These are phyloP conservation scores for Cryptococcus sp. DNA, from an alignment of 1,284 basidiomycete species.

Conservation along the genomic window DNA sequence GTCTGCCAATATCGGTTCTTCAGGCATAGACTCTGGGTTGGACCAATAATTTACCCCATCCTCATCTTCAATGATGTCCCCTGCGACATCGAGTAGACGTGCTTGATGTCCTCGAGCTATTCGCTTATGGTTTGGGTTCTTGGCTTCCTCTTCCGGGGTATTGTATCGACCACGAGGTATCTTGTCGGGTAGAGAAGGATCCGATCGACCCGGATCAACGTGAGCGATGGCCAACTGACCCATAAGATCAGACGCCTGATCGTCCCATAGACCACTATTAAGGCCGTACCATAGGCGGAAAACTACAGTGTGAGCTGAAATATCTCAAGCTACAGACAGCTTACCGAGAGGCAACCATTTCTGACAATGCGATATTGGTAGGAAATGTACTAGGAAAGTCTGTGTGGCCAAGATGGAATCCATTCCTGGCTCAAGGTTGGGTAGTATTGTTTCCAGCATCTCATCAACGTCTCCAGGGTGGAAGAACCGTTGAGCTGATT, in stretches of 20 bases:
- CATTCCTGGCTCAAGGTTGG: constrained; percentile 67
- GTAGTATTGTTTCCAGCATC: constrained; percentile 69
- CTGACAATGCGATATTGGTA: constrained; percentile 72
- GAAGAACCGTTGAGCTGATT: constrained; percentile 79
- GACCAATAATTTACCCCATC: constrained; percentile 53
- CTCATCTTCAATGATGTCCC: constrained; percentile 49
- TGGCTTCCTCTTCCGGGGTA: constrained; percentile 33
- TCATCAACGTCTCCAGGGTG: constrained; percentile 80
- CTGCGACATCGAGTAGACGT: constrained; percentile 31
- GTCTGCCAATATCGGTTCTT: constrained; percentile 60
- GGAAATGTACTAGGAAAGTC: constrained; percentile 73
- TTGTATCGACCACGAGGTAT: constrained; percentile 52
- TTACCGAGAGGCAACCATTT: constrained; percentile 66
- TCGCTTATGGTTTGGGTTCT: constrained; percentile 25
- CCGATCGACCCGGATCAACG: constrained; percentile 65
- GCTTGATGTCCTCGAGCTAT: constrained; percentile 23
- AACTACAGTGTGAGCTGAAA: constrained; percentile 38
- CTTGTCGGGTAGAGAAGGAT: constrained; percentile 59
- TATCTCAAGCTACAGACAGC: neutral
- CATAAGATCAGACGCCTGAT: constrained; percentile 66
- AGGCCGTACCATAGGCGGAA: constrained; percentile 77
- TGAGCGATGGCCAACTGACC: constrained; percentile 67
- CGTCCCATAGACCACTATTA: constrained; percentile 78
- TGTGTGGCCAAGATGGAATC: constrained; percentile 73
- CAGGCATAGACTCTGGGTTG: constrained; percentile 37